Percentiles rank a stretch among this genome's conserved stretches.
phyloP scores from a whole-genome alignment of 106 monocot genomes.

The Dioscorea alata region DNA sequence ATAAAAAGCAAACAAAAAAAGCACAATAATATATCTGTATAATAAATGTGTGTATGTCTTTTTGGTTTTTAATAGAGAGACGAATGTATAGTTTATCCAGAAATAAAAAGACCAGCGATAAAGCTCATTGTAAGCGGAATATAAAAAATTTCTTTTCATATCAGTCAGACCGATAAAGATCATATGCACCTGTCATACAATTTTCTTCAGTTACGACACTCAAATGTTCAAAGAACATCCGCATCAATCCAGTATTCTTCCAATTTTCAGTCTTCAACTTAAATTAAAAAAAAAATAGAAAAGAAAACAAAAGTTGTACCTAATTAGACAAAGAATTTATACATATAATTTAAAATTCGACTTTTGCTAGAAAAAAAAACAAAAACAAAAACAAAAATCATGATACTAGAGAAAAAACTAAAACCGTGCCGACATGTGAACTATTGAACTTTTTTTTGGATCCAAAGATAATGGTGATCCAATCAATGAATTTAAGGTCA shows the following conservation, averaged over 20 bases:
- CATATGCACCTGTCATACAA: background rate
- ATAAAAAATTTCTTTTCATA: background rate
- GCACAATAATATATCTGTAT: too few species aligned
- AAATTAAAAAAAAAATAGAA: background rate
- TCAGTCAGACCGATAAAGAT: background rate
- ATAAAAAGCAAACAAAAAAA: too few species aligned
- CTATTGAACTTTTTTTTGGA: background rate
- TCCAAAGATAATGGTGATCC: background rate
- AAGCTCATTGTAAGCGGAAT: too few species aligned
- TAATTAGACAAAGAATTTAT: background rate
- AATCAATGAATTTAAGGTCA: background rate
- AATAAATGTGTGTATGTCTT: too few species aligned
- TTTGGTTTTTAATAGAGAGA: too few species aligned
- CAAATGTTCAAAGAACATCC: background rate
- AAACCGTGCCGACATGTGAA: background rate
- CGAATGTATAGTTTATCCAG: too few species aligned
- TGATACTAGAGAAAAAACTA: too few species aligned
- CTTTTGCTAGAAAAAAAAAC: too few species aligned
- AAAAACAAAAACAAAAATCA: too few species aligned
- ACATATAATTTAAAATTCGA: too few species aligned
- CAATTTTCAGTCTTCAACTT: background rate
- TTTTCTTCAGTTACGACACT: background rate
- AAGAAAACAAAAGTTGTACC: too few species aligned
- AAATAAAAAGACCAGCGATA: too few species aligned
- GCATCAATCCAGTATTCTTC: background rate